These are phyloP conservation scores for Cyclotella choctawhatcheeana DNA, from an alignment of 108 stramenopile species.

Conservation along the genomic window DNA sequence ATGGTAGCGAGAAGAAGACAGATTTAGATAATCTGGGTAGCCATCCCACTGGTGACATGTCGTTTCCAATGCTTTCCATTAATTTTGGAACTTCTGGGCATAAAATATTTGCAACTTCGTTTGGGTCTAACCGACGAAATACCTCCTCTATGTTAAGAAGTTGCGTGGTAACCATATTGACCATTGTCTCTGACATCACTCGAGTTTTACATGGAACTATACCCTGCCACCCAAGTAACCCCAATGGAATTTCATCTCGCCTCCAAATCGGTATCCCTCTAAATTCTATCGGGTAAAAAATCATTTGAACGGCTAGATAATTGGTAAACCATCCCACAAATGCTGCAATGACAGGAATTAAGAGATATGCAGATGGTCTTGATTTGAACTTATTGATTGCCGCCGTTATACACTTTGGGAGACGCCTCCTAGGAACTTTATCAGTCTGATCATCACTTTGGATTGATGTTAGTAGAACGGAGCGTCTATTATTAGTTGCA, in stretches of 20 bases:
- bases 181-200: slow-evolving; percentile 82
- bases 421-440: not conserved
- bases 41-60: slow-evolving; percentile 46
- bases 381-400: slow-evolving; percentile 68
- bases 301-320: slow-evolving; percentile 91
- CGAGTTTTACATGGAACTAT: slow-evolving; percentile 90
- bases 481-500: slow-evolving; percentile 6
- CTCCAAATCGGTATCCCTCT: slow-evolving; percentile 76
- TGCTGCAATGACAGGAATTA: slow-evolving; percentile 90
- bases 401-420: slow-evolving; percentile 13
- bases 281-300: slow-evolving; percentile 85
- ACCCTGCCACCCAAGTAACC: slow-evolving; percentile 88
- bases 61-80: slow-evolving; percentile 60
- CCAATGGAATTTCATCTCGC: slow-evolving; percentile 70
- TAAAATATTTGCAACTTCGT: slow-evolving; percentile 58
- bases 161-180: slow-evolving; percentile 87
- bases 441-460: not conserved
- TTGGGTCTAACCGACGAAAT: slow-evolving; percentile 78
- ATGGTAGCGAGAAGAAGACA: slow-evolving; percentile 43
- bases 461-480: slow-evolving; percentile 8
- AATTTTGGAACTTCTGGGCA: slow-evolving; percentile 77
- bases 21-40: slow-evolving; percentile 37
- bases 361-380: slow-evolving; percentile 70
- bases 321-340: slow-evolving; percentile 96
- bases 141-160: slow-evolving; percentile 80